Base-by-base conservation (phyloP, 1,284 basidiomycete genomes). In the Ustilago sp. region DNA sequence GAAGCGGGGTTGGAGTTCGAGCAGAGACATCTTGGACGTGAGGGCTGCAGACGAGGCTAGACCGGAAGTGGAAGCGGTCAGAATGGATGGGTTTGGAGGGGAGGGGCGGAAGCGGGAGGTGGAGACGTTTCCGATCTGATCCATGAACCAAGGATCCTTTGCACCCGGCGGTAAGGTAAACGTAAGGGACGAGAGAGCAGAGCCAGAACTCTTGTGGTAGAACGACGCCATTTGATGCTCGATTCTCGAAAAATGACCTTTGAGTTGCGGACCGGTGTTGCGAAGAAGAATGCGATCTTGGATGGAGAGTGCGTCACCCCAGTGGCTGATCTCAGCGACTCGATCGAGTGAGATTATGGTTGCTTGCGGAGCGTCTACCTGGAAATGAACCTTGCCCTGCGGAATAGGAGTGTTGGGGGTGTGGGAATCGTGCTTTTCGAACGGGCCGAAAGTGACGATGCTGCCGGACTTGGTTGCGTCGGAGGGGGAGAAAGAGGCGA, bases 241-340 rank as follows among this genome's bases (percentile, higher is more conserved):
- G 53, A 98, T 88, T 64, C 97, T 93, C 23, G 94, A 95, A 88
- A 99, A 99, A 68, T 97, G 93, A 1, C 96, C 97, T 86, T 95
- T 95, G 68, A 99, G 89, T 93, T 88, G 87, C 13, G 96, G 93
- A 0, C 96, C 96, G 66, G 91, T 92, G 85, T 99, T 99, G 85
- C 90, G 90, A 23, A 99, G 88, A 68, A 90, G 86, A 70, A 98
- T 90, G 54, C 93, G 90, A 87, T 99, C 95, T 86, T 98, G 90
- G 53, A 96, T 92, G 83, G 97, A 96, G 48, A 99, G 87, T 86
- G 96, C 98, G 57, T 91, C 91, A 48, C 95, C 95, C 97, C 96
- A 99, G 86, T 99, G 96, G 74, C 93, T 95, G 79, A 99, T 91
- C 87, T 99, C 95, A 2, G 93, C 94, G 0, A 89, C 86, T 52